Conservation (phyloP, 176 grass and related monocot species). For the Phoenix dactylifera region DNA sequence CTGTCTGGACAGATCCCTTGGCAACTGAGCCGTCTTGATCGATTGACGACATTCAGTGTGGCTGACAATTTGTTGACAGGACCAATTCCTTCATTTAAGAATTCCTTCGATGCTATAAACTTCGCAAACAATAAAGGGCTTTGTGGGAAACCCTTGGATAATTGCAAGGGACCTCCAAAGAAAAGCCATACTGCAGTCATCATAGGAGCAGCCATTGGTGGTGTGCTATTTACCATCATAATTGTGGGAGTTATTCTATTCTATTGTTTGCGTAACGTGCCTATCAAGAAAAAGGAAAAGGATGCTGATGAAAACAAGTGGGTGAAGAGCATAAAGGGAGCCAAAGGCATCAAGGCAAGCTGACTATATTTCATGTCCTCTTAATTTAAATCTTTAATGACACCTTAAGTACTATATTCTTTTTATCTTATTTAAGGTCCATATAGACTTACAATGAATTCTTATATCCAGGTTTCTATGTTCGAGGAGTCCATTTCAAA, state of each 20-base stretch:
- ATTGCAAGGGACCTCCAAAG: constrained; percentile 26
- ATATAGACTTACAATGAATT: not conserved
- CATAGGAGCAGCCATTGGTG: constrained; percentile 71
- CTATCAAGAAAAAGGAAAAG: constrained; percentile 65
- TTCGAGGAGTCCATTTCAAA: constrained; percentile 90
- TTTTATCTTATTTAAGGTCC: too few relatives aligned
- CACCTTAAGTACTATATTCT: too few relatives aligned
- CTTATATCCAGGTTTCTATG: constrained; percentile 59
- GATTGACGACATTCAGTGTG: constrained; percentile 49
- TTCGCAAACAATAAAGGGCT: constrained; percentile 59
- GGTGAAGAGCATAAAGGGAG: constrained; percentile 83
- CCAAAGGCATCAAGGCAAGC: constrained; percentile 74
- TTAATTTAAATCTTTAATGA: too few relatives aligned
- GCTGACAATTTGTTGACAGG: constrained; percentile 67
- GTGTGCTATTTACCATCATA: constrained; percentile 52
- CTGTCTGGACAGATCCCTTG: constrained; percentile 58
- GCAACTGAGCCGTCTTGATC: constrained; percentile 40
- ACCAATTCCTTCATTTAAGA: constrained; percentile 39
- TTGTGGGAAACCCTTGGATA: constrained; percentile 47
- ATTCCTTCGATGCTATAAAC: constrained; percentile 15
- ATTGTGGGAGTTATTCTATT: constrained; percentile 56
- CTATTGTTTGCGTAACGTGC: constrained; percentile 60
- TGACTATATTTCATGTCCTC: not conserved
- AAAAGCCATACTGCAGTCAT: constrained; percentile 42
- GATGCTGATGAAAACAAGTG: constrained; percentile 88